Conservation (phyloP, 106 monocot genomes). For the Dendrobium chrysotoxum region DNA sequence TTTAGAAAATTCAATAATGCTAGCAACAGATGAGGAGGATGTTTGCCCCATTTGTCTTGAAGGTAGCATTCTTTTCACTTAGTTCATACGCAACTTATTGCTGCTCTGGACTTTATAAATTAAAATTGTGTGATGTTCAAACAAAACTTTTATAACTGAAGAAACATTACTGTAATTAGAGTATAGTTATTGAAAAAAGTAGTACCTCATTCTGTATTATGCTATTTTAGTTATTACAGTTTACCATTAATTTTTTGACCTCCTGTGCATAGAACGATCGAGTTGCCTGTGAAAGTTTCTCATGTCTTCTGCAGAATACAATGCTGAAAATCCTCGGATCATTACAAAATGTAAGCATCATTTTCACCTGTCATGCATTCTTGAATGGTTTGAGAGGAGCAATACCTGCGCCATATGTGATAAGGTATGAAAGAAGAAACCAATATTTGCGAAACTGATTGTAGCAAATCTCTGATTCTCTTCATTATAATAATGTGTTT, state of each 20-base stretch:
- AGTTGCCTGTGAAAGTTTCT: neutral
- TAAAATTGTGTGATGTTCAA: neutral
- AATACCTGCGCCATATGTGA: constrained; percentile 48
- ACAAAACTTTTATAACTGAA: neutral
- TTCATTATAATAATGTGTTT: neutral
- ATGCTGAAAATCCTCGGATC: constrained; percentile 34
- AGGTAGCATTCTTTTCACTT: constrained; percentile 35
- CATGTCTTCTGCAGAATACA: constrained; percentile 26
- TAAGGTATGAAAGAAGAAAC: constrained; percentile 28
- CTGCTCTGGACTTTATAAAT: too few species aligned
- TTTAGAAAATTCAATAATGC: constrained; percentile 12
- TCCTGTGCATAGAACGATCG: neutral
- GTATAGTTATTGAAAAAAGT: neutral
- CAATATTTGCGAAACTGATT: neutral
- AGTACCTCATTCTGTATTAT: neutral
- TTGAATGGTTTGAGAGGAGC: constrained; percentile 58
- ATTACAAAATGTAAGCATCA: constrained; percentile 46
- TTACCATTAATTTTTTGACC: neutral
- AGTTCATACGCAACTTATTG: neutral
- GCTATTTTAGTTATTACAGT: neutral
- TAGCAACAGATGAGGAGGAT: constrained; percentile 65
- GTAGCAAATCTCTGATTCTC: neutral
- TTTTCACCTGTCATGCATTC: constrained; percentile 56
- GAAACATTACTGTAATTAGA: neutral
- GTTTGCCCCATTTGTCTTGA: constrained; percentile 93